Percentiles rank a stretch among this genome's conserved stretches.
These are phyloP conservation scores for Talaromyces borbonicus DNA, from an alignment of 495 filamentous ascomycete species.

Conservation along the genomic window DNA sequence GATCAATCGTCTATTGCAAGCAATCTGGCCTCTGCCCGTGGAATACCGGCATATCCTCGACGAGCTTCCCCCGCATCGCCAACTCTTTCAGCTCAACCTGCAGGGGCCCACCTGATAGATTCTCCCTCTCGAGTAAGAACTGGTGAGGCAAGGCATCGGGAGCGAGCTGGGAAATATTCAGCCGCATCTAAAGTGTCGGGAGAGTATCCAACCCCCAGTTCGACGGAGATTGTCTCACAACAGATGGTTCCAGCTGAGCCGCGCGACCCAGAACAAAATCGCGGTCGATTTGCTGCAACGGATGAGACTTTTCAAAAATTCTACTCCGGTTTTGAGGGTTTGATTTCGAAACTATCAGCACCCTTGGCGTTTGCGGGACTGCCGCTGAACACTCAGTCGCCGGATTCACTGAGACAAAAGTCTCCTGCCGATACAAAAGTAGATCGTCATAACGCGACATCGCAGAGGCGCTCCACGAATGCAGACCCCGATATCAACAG, in stretches of 20 bases:
- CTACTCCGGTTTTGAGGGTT: constrained; percentile 75
- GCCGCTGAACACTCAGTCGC: constrained; percentile 54
- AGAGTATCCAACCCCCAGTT: constrained; percentile 25
- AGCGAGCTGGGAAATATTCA: constrained; percentile 15
- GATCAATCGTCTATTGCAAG: constrained; percentile 84
- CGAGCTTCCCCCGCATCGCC: constrained; percentile 50
- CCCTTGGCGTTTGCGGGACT: constrained; percentile 88
- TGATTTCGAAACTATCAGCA: constrained; percentile 77
- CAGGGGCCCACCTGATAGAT: constrained; percentile 59
- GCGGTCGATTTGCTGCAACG: constrained; percentile 15
- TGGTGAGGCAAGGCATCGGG: constrained; percentile 27
- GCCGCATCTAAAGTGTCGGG: constrained; percentile 24
- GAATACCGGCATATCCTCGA: constrained; percentile 64
- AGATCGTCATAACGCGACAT: constrained; percentile 27
- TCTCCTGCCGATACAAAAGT: constrained; percentile 28
- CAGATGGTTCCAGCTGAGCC: constrained; percentile 22
- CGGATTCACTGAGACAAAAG: constrained; percentile 29
- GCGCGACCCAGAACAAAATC: constrained; percentile 10
- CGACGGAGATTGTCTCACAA: constrained; percentile 28
- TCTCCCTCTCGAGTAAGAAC: constrained; percentile 38
- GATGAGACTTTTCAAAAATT: constrained; percentile 84
- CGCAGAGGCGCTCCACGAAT: constrained; percentile 23
- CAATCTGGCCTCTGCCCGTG: constrained; percentile 80
- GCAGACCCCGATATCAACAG: constrained; percentile 63
- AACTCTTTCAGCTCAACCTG: constrained; percentile 65